Evolutionary conservation across 192 early-diverging fungal species (phyloP).

Genomic region (Rhizoclosmatium globosum): DNA sequence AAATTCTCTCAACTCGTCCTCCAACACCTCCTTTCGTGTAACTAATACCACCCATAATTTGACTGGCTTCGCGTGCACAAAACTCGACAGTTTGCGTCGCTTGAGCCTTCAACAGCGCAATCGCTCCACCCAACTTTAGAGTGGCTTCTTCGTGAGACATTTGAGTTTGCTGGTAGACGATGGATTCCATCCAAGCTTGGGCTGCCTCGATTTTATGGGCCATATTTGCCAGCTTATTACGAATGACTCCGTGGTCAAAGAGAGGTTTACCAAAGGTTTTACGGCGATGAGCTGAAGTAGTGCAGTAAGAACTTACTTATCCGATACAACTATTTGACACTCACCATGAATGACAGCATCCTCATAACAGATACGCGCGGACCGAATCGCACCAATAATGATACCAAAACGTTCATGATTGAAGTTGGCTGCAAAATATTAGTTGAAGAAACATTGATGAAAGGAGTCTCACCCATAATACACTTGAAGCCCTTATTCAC

Average conservation of each 20-base stretch:
- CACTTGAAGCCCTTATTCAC: conserved; percentile 80
- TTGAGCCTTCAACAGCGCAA: conserved; percentile 47
- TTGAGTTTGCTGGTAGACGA: conserved; percentile 65
- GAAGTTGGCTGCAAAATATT: conserved; percentile 39
- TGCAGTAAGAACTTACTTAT: not conserved
- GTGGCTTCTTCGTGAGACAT: conserved; percentile 61
- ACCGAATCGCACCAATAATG: conserved; percentile 74
- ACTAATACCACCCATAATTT: conserved; percentile 65
- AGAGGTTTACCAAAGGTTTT: conserved; percentile 36
- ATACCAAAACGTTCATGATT: conserved; percentile 62
- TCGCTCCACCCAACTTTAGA: conserved; percentile 58
- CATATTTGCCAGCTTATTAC: conserved; percentile 73
- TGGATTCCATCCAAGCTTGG: conserved; percentile 74
- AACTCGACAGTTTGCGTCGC: conserved; percentile 55
- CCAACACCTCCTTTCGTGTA: conserved; percentile 60
- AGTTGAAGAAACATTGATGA: conserved; percentile 9
- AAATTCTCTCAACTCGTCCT: conserved; percentile 43
- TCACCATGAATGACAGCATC: conserved; percentile 35
- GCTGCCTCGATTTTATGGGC: conserved; percentile 78
- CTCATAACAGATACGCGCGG: conserved; percentile 74
- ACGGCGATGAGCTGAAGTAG: conserved; percentile 26
- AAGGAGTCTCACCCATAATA: conserved; percentile 56
- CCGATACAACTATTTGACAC: not conserved
- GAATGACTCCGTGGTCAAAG: conserved; percentile 69
- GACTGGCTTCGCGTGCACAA: conserved; percentile 62